These are phyloP conservation scores for Thielaviopsis musarum DNA, from an alignment of 2,329 filamentous ascomycete species.

Conservation along the genomic window DNA sequence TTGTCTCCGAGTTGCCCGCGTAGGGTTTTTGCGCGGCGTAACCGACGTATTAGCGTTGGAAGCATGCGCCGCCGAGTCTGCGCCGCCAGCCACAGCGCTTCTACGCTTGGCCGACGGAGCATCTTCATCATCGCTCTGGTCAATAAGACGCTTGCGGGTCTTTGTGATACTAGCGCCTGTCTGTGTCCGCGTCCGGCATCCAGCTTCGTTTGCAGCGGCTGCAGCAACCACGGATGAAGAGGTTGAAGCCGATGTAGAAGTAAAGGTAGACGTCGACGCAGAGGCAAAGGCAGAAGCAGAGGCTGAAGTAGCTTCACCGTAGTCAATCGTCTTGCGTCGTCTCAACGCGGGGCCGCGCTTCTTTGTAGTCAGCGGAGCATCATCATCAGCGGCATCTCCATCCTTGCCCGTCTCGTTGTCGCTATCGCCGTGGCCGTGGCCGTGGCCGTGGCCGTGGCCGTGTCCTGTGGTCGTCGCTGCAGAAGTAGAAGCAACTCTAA, in stretches of 20 bases:
- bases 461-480: background rate
- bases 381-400: background rate
- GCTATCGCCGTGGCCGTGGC: background rate
- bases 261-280: conserved; percentile 12
- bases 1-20: conserved; percentile 4
- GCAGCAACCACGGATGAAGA: conserved; percentile 14
- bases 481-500: background rate
- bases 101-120: background rate
- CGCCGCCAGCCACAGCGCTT: background rate
- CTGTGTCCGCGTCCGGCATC: conserved; percentile 8
- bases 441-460: background rate
- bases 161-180: conserved; percentile 4
- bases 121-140: background rate
- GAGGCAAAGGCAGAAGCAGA: conserved; percentile 15
- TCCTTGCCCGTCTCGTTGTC: background rate
- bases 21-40: conserved; percentile 9
- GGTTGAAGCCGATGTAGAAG: conserved; percentile 14
- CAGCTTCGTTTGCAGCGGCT: background rate
- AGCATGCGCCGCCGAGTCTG: background rate
- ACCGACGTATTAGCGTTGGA: background rate
- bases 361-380: background rate
- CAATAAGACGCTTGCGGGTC: conserved; percentile 7
- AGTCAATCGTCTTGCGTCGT: conserved; percentile 39
- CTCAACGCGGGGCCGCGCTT: conserved; percentile 44
- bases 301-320: conserved; percentile 28